Conservation (phyloP, 1,139 yeast genomes). For the Geotrichum reessii region DNA sequence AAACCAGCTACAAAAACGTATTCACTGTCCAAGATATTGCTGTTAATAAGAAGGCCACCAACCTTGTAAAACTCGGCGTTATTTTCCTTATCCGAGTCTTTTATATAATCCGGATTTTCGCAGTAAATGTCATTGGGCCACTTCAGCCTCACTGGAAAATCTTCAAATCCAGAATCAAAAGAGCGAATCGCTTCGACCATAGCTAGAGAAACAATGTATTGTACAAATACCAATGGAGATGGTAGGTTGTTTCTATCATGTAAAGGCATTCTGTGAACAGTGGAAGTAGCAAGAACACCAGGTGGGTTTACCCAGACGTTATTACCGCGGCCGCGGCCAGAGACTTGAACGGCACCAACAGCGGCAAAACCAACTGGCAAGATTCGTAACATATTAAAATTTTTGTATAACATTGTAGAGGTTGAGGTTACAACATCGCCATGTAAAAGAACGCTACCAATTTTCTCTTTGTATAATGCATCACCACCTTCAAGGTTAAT, state of each 20-base stretch:
- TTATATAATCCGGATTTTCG: constrained; percentile 46
- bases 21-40: constrained; percentile 53
- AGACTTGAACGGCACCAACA: constrained; percentile 78
- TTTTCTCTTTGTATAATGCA: constrained; percentile 24
- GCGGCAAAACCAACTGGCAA: constrained; percentile 68
- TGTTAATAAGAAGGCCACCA: constrained; percentile 80
- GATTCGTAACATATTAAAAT: constrained; percentile 50
- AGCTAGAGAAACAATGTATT: constrained; percentile 80
- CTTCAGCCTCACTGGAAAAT: constrained; percentile 64
- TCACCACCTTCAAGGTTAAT: constrained; percentile 24
- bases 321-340: constrained; percentile 93
- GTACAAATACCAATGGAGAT: constrained; percentile 68
- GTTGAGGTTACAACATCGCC: constrained; percentile 92
- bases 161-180: constrained; percentile 59
- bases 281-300: constrained; percentile 83
- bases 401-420: constrained; percentile 67
- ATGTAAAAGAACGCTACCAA: constrained; percentile 65
- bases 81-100: not conserved
- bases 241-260: constrained; percentile 33
- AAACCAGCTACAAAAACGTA: constrained; percentile 70
- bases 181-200: constrained; percentile 68
- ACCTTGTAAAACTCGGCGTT: constrained; percentile 52
- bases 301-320: constrained; percentile 93
- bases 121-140: constrained; percentile 97
- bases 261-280: constrained; percentile 56